Conservation (phyloP, 345 rosid species). For the Passiflora organensis region DNA sequence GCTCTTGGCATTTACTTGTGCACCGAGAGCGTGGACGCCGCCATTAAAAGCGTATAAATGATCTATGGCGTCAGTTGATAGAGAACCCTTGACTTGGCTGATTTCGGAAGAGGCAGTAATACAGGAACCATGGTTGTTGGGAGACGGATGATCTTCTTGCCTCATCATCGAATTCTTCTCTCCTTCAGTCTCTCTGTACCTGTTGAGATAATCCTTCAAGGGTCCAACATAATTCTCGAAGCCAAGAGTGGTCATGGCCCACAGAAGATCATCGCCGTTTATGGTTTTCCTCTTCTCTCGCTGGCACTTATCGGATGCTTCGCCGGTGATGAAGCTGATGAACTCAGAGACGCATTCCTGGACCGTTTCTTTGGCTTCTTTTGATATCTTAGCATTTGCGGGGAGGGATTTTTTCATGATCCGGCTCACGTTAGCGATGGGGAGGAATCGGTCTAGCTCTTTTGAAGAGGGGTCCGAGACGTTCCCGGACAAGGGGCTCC, state of each 20-base stretch:
- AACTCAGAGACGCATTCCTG: constrained; percentile 29
- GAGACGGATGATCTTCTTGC: constrained; percentile 7
- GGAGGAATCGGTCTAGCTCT: constrained; percentile 24
- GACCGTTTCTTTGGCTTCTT: constrained; percentile 26
- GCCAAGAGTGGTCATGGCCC: constrained; percentile 26
- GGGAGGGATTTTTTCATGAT: constrained; percentile 28
- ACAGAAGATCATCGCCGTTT: constrained; percentile 24
- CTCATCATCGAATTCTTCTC: constrained; percentile 17
- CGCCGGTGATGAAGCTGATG: constrained; percentile 27
- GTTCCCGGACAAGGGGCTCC: constrained; percentile 40
- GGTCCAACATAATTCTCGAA: constrained; percentile 22
- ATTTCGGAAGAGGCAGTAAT: background rate
- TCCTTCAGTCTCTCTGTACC: constrained; percentile 19
- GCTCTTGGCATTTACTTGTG: constrained; percentile 9
- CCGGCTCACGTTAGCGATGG: constrained; percentile 28
- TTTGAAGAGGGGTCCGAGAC: constrained; percentile 30
- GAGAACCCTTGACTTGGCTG: background rate
- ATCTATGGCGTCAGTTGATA: background rate
- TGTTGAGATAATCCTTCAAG: constrained; percentile 18
- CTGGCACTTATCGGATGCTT: constrained; percentile 27
- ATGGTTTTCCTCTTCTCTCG: constrained; percentile 28
- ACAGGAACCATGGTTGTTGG: too few species aligned
- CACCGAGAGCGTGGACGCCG: constrained; percentile 31
- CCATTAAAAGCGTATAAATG: constrained; percentile 15
- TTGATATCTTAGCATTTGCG: constrained; percentile 25